These are phyloP conservation scores for Cryptococcus sp. DNA, from an alignment of 1,284 basidiomycete species.

Conservation along the genomic window DNA sequence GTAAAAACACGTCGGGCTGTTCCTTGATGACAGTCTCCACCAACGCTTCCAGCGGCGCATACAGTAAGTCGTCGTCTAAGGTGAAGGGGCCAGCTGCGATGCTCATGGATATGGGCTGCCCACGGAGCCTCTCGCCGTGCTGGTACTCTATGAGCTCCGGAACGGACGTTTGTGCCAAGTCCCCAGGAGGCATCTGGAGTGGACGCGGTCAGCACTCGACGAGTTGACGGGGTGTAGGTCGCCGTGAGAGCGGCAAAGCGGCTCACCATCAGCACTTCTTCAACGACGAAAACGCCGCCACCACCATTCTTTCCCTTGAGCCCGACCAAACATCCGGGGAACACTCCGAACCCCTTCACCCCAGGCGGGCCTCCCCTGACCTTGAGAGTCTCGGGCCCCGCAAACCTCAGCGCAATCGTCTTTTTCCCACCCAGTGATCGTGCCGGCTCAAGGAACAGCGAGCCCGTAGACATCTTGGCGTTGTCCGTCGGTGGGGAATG, in stretches of 20 bases:
- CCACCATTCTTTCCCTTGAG: constrained; percentile 89
- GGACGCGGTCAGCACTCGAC: neutral
- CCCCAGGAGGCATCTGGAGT: constrained; percentile 51
- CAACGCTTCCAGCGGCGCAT: constrained; percentile 64
- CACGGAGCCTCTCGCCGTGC: constrained; percentile 44
- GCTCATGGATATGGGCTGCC: constrained; percentile 60
- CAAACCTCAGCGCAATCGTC: constrained; percentile 68
- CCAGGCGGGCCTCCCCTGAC: constrained; percentile 64
- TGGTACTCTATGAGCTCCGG: constrained; percentile 40
- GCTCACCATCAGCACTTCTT: constrained; percentile 73
- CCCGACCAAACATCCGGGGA: constrained; percentile 84
- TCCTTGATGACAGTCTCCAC: constrained; percentile 58
- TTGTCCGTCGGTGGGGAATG: constrained; percentile 62
- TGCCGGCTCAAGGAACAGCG: constrained; percentile 74
- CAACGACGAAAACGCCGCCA: constrained; percentile 77
- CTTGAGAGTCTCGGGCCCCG: constrained; percentile 56
- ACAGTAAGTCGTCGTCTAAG: constrained; percentile 69
- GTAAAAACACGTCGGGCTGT: constrained; percentile 71
- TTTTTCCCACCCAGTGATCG: constrained; percentile 70
- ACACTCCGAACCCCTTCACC: constrained; percentile 69
- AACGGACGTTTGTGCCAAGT: constrained; percentile 39
- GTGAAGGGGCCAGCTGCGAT: constrained; percentile 81
- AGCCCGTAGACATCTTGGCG: constrained; percentile 48
- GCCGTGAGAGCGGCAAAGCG: neutral
- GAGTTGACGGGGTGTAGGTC: no score